A percentile compares a stretch with the other conserved stretches of the same genome.
phyloP scores from a whole-genome alignment of 495 filamentous ascomycete genomes.

The Neurospora terricola region DNA sequence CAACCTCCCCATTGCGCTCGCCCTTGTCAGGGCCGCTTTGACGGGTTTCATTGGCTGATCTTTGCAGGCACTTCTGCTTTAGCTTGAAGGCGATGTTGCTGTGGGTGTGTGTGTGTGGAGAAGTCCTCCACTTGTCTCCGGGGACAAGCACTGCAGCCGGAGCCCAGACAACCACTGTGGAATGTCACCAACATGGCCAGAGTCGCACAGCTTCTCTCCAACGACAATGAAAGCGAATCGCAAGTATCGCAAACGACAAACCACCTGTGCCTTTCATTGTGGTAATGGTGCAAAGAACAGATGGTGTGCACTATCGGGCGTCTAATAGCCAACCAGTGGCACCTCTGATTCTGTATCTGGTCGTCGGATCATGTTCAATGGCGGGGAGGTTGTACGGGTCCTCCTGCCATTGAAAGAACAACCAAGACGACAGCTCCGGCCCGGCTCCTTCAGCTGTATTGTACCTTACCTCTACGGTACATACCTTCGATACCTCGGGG shows the following conservation, averaged over 20 bases:
- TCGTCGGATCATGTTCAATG: neutral
- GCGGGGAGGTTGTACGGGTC: neutral
- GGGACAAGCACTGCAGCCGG: neutral
- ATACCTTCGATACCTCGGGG: neutral
- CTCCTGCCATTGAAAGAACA: neutral
- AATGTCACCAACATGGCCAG: neutral
- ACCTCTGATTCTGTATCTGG: neutral
- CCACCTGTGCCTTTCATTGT: neutral
- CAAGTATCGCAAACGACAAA: neutral
- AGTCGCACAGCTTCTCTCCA: neutral
- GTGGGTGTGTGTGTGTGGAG: neutral
- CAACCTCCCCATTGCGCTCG: neutral
- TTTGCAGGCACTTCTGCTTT: neutral
- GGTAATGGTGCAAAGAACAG: neutral
- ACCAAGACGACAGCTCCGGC: neutral
- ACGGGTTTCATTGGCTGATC: neutral
- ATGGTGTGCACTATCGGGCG: neutral
- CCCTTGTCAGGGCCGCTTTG: neutral
- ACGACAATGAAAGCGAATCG: neutral
- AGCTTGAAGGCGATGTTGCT: neutral
- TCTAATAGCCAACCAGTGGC: neutral
- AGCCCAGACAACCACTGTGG: neutral
- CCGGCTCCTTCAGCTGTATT: neutral
- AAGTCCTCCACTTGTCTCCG: neutral
- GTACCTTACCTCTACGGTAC: neutral